A percentile compares a stretch with the other conserved stretches of the same genome.
Evolutionary conservation across 371 early-diverging fungal genomes (phyloP).

Genomic region (Thermomucor indicae-seudaticae): DNA sequence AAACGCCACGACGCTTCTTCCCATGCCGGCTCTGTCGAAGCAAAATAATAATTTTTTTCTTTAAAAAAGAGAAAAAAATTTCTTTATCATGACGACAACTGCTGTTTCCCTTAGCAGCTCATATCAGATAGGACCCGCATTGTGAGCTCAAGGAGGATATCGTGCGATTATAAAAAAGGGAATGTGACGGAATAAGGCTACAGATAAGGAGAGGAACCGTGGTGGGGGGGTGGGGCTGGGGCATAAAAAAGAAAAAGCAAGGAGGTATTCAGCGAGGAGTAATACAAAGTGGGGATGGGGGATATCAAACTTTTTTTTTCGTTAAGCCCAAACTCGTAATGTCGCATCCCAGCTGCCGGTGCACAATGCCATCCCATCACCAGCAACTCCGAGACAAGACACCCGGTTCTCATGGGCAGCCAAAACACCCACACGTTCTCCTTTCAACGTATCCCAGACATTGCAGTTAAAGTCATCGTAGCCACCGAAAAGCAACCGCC

Average conservation of each 20-base stretch:
- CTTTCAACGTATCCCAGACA: constrained; percentile 97
- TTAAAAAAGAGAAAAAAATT: too few relatives aligned
- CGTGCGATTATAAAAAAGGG: not conserved
- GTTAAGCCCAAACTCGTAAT: constrained; percentile 69
- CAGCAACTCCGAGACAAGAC: constrained; percentile 90
- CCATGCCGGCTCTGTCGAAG: too few relatives aligned
- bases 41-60: too few relatives aligned
- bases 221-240: not conserved
- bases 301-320: not conserved
- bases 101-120: too few relatives aligned
- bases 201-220: not conserved
- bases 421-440: constrained; percentile 90
- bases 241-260: not conserved
- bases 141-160: not conserved
- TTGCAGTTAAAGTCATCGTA: constrained; percentile 98
- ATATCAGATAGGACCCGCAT: too few relatives aligned
- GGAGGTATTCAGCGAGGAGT: not conserved
- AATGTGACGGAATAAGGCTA: not conserved
- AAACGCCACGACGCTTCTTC: too few relatives aligned
- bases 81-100: too few relatives aligned
- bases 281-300: not conserved
- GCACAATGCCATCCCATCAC: constrained; percentile 96
- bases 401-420: constrained; percentile 96
- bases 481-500: constrained; percentile 94
- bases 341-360: constrained; percentile 97